Evolutionary conservation across 2,329 filamentous ascomycete species (phyloP).

Genomic region (Cercospora sp.): DNA sequence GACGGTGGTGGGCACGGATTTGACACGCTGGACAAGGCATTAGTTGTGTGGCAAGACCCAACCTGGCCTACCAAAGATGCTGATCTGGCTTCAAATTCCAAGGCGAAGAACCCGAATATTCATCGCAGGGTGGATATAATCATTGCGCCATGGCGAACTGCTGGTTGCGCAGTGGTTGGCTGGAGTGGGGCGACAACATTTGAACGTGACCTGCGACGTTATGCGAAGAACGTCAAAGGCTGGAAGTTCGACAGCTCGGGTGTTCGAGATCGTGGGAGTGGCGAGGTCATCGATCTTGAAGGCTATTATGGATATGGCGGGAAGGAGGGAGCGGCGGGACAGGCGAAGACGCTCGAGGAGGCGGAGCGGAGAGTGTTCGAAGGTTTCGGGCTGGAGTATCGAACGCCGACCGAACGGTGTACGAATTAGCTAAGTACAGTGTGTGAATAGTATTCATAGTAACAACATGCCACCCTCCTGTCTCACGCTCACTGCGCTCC

Average conservation of each 20-base stretch:
- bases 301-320: slow-evolving; percentile 76
- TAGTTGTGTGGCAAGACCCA: slow-evolving; percentile 88
- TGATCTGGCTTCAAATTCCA: slow-evolving; percentile 40
- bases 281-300: slow-evolving; percentile 71
- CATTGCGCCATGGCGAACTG: slow-evolving; percentile 81
- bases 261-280: slow-evolving; percentile 65
- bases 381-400: slow-evolving; percentile 62
- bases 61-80: slow-evolving; percentile 42
- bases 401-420: slow-evolving; percentile 47
- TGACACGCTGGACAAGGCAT: slow-evolving; percentile 84
- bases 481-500: slow-evolving; percentile 10
- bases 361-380: slow-evolving; percentile 81
- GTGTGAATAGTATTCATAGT: background rate
- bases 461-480: slow-evolving; percentile 9
- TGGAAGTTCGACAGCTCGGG: slow-evolving; percentile 94
- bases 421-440: slow-evolving; percentile 40
- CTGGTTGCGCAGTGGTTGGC: slow-evolving; percentile 82
- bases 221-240: slow-evolving; percentile 68
- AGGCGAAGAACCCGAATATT: slow-evolving; percentile 64
- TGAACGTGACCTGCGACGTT: slow-evolving; percentile 77
- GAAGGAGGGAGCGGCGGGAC: slow-evolving; percentile 35
- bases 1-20: slow-evolving; percentile 62
- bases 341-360: slow-evolving; percentile 60
- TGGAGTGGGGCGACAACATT: slow-evolving; percentile 88
- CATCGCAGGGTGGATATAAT: slow-evolving; percentile 93